phyloP scores from a whole-genome alignment of 2,329 filamentous ascomycete genomes.

The Beauveria pseudobassiana region DNA sequence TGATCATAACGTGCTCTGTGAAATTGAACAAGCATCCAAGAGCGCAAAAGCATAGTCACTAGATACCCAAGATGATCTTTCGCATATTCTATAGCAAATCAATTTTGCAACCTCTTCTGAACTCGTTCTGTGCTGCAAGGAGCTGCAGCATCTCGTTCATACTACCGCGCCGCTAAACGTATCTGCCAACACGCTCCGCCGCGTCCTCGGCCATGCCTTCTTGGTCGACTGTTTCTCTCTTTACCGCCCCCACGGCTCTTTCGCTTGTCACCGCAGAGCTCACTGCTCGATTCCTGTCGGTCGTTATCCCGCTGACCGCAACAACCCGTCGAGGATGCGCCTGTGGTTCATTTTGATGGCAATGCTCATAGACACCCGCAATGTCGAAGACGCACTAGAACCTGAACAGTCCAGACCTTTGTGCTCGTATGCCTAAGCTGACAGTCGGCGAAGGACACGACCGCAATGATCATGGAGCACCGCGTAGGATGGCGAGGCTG shows the following conservation, averaged over 20 bases:
- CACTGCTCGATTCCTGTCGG: too few species aligned
- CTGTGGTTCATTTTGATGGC: conserved; percentile 71
- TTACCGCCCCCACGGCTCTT: too few species aligned
- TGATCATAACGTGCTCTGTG: neutral
- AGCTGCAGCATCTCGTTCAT: conserved; percentile 60
- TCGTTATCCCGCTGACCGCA: too few species aligned
- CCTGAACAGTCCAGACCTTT: neutral
- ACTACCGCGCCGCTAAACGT: conserved; percentile 44
- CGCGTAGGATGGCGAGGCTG: too few species aligned
- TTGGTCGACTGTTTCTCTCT: too few species aligned
- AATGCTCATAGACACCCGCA: conserved; percentile 36
- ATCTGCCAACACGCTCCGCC: too few species aligned
- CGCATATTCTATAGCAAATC: too few species aligned
- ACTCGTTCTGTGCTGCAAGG: conserved; percentile 50
- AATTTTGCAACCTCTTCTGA: conserved; percentile 14
- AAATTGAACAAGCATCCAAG: neutral
- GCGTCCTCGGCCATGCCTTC: too few species aligned
- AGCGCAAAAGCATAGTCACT: neutral
- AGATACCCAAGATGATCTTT: neutral
- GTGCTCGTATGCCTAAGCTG: neutral
- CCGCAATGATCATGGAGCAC: too few species aligned
- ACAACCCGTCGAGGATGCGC: conserved; percentile 79
- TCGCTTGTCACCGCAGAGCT: too few species aligned
- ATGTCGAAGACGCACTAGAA: conserved; percentile 71
- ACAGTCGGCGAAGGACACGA: neutral